Conservation (phyloP, 2,329 filamentous ascomycete species). For the Colletotrichum filicis region DNA sequence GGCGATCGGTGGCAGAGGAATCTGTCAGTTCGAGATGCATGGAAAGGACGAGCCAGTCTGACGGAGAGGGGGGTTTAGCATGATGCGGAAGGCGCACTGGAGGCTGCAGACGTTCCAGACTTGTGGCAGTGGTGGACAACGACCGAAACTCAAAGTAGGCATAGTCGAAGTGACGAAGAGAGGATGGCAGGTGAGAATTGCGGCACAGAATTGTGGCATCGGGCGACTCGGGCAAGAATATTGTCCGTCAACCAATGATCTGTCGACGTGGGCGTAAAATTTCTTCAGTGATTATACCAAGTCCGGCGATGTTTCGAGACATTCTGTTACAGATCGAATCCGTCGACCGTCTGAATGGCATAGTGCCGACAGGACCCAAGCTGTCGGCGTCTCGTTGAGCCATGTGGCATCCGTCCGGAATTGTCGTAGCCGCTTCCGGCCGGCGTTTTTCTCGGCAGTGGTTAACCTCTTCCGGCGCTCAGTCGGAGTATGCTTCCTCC, state of each 20-base stretch:
- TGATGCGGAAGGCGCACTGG: background rate
- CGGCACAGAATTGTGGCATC: background rate
- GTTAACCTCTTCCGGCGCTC: constrained; percentile 27
- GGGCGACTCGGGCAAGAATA: background rate
- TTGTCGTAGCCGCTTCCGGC: constrained; percentile 11
- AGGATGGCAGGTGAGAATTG: background rate
- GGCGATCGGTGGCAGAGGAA: background rate
- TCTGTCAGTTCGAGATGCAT: background rate
- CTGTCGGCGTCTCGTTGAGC: constrained; percentile 2
- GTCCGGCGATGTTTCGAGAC: constrained; percentile 29
- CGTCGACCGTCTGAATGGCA: background rate
- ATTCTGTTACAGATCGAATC: constrained; percentile 1
- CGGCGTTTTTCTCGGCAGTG: background rate
- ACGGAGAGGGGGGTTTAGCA: background rate
- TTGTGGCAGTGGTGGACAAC: constrained; percentile 2
- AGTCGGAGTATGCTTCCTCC: constrained; percentile 2
- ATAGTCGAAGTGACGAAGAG: background rate
- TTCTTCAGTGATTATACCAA: constrained; percentile 8
- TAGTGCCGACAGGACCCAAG: background rate
- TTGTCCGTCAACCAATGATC: background rate
- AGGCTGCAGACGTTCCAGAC: constrained; percentile 12
- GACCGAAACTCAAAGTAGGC: background rate
- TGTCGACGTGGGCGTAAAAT: background rate
- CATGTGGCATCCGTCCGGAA: constrained; percentile 32
- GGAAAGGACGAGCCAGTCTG: background rate